Conservation (phyloP, 305 asterid species). For the Solanum aculeatissimum region DNA sequence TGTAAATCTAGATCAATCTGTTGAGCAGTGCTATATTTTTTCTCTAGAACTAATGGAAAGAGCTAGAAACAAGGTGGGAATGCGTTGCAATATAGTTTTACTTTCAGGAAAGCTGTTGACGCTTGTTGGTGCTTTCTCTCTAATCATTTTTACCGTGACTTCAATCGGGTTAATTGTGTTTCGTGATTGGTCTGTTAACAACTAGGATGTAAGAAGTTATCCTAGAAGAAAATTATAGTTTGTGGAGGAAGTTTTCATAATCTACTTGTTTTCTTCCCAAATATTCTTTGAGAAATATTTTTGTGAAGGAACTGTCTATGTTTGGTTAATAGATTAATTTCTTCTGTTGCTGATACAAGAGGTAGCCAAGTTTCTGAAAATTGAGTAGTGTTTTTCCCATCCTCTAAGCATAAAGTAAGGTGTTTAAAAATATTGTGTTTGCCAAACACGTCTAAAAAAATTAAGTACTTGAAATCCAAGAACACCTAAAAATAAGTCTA, state of each 20-base stretch:
- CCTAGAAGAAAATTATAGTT: neutral
- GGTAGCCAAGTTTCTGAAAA: no score
- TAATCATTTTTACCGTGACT: neutral
- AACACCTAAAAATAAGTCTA: no score
- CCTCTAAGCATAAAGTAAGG: no score
- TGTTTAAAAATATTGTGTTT: no score
- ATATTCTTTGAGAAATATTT: neutral
- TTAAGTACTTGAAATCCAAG: no score
- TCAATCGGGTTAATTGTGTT: neutral
- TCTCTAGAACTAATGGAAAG: neutral
- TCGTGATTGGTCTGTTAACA: neutral
- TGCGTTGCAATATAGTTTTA: conserved; percentile 2
- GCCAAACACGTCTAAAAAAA: no score
- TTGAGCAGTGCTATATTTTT: neutral
- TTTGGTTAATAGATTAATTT: no score
- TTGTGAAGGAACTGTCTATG: no score
- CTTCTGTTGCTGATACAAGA: no score
- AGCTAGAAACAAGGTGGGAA: conserved; percentile 17
- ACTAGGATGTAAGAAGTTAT: neutral
- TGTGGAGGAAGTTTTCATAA: neutral
- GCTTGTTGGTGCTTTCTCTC: neutral
- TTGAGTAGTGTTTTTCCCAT: no score
- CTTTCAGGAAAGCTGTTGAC: neutral
- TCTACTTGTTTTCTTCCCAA: neutral
- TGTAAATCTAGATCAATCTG: conserved; percentile 15